Evolutionary conservation across 164 flowering plant genomes (phyloP).

Genomic region (Vitis amurensis): DNA sequence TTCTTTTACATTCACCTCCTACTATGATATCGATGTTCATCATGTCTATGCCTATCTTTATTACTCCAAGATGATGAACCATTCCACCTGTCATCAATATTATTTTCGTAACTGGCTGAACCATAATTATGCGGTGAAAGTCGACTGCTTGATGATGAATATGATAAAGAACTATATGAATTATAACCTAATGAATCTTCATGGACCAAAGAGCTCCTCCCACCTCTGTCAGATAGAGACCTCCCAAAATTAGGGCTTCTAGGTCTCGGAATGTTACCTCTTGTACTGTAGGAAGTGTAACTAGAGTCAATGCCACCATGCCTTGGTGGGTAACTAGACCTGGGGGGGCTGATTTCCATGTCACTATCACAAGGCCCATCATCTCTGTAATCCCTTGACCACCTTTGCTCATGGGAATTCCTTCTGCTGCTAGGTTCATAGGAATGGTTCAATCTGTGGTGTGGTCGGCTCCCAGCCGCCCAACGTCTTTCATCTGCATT

Average conservation of each 20-base stretch:
- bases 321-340: slow-evolving; percentile 42
- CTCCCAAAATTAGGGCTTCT: slow-evolving; percentile 50
- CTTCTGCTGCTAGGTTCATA: slow-evolving; percentile 38
- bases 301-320: slow-evolving; percentile 34
- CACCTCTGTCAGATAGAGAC: slow-evolving; percentile 53
- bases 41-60: neutral
- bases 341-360: slow-evolving; percentile 29
- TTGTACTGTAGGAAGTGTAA: slow-evolving; percentile 29
- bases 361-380: slow-evolving; percentile 67
- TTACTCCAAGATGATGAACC: slow-evolving; percentile 2
- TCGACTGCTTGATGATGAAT: slow-evolving; percentile 23
- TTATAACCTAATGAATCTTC: slow-evolving; percentile 34
- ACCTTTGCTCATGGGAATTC: slow-evolving; percentile 40
- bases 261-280: slow-evolving; percentile 27
- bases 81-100: slow-evolving; percentile 5
- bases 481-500: slow-evolving; percentile 76
- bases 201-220: slow-evolving; percentile 41
- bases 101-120: slow-evolving; percentile 11
- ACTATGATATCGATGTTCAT: slow-evolving; percentile 13
- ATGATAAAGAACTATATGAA: slow-evolving; percentile 14
- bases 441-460: slow-evolving; percentile 33
- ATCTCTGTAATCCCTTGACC: slow-evolving; percentile 50
- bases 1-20: slow-evolving; percentile 12
- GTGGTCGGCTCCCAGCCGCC: slow-evolving; percentile 39
- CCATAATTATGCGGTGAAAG: slow-evolving; percentile 19